A percentile compares a stretch with the other conserved stretches of the same genome.
phyloP scores from a whole-genome alignment of 2,329 filamentous ascomycete genomes.

The Leptographium flavum region DNA sequence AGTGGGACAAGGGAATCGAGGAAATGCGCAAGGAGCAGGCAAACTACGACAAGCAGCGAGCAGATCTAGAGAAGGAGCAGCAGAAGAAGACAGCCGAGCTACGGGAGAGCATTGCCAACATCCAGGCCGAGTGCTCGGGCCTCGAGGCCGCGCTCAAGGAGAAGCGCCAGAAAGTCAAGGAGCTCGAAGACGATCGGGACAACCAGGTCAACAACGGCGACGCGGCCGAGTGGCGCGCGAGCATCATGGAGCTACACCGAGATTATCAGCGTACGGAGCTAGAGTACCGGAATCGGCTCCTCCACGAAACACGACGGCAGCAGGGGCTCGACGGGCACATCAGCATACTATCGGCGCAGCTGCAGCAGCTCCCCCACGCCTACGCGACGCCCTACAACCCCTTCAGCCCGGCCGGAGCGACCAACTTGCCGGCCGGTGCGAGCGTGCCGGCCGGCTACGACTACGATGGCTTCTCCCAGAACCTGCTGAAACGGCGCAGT shows the following conservation, averaged over 20 bases:
- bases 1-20: conserved; percentile 50
- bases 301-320: conserved; percentile 30
- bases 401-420: conserved; percentile 16
- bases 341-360: conserved; percentile 30
- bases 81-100: conserved; percentile 37
- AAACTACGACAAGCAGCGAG: conserved; percentile 38
- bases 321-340: conserved; percentile 34
- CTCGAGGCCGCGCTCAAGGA: conserved; percentile 62
- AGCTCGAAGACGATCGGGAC: conserved; percentile 57
- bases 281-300: conserved; percentile 35
- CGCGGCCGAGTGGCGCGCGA: conserved; percentile 40
- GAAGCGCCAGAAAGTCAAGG: conserved; percentile 56
- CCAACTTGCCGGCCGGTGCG: neutral
- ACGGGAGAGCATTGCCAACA: conserved; percentile 37
- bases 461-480: conserved; percentile 24
- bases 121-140: conserved; percentile 49
- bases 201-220: conserved; percentile 46
- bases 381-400: conserved; percentile 27
- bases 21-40: conserved; percentile 43
- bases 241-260: conserved; percentile 34
- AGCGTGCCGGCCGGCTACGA: conserved; percentile 25
- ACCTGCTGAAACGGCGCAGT: conserved; percentile 33
- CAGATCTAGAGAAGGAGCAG: conserved; percentile 33
- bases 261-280: conserved; percentile 41
- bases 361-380: conserved; percentile 21